phyloP scores from a whole-genome alignment of 78 protist genomes.

The Chrysochromulina parva region DNA sequence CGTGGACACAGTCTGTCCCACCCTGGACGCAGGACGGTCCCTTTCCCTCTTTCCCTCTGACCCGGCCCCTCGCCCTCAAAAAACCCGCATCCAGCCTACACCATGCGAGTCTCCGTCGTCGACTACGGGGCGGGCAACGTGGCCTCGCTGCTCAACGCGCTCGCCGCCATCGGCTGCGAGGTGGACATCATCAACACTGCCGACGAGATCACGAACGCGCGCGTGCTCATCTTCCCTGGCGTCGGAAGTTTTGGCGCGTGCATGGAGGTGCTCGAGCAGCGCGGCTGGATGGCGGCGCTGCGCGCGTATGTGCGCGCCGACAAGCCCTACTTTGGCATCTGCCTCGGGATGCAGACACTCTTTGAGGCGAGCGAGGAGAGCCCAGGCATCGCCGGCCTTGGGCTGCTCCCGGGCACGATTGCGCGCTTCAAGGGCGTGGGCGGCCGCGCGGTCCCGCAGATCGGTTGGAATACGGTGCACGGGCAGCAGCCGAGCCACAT shows the following conservation, averaged over 20 bases:
- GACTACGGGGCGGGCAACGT: slow-evolving; percentile 85
- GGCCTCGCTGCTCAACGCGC: slow-evolving; percentile 50
- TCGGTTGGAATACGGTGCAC: slow-evolving; percentile 67
- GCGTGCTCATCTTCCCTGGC: slow-evolving; percentile 35
- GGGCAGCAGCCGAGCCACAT: too few species aligned
- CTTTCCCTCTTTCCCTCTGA: too few species aligned
- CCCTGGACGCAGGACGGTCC: too few species aligned
- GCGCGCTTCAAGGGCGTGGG: background rate
- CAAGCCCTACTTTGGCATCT: slow-evolving; percentile 68
- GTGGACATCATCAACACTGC: background rate
- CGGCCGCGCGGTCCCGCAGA: slow-evolving; percentile 65
- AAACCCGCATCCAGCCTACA: background rate
- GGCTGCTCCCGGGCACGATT: slow-evolving; percentile 55
- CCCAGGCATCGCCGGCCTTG: slow-evolving; percentile 62
- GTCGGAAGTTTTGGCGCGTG: slow-evolving; percentile 51
- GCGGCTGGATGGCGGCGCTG: slow-evolving; percentile 49
- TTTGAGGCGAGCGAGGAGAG: slow-evolving; percentile 58
- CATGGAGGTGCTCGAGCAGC: slow-evolving; percentile 1
- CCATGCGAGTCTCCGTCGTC: slow-evolving; percentile 33
- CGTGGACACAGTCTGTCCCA: too few species aligned
- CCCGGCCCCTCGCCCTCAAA: background rate
- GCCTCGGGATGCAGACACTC: slow-evolving; percentile 74
- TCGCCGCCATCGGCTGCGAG: slow-evolving; percentile 14
- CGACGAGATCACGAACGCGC: slow-evolving; percentile 1
- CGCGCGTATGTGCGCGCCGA: slow-evolving; percentile 47